Evolutionary conservation across 2,329 filamentous ascomycete species (phyloP), one percentile per base, ranked within the genome.

Genomic region (Didymella pinodella): DNA sequence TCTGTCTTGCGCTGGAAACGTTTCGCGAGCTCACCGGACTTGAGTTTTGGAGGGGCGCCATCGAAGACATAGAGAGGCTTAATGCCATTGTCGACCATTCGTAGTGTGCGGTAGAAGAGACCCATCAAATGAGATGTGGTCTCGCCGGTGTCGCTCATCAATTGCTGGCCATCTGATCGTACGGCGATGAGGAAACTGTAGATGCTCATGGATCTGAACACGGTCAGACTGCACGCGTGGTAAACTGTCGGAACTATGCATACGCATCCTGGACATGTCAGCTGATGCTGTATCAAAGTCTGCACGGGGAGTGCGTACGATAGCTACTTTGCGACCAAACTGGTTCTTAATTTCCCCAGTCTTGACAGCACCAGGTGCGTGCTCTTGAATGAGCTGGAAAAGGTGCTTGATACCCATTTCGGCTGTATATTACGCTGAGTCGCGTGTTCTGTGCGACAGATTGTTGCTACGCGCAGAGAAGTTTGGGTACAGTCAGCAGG

Each of bases 121-220:
- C 95, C 95, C 93, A 99, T 98, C 16, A 99, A 83, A 77, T 99
- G 95, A 18, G 95, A 99, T 0, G 95, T 99, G 2, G 95, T 99
- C 78, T 98, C 93, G 72, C 95, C 95, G 51, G 89, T 90, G 73
- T 99, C 95, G 78, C 90, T 96, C 85, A 89, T 98, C 70, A 99
- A 89, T 79, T 97, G 93, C 78, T 99, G 92, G 69, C 95, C 95
- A 70, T 97, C 93, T 71, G 93, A 97, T 69, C 95, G 93, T 54
- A 99, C 95, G 48, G 95, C 95, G 76, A 99, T 95, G 61, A 99
- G 87, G 83, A 99, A 99, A 79, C 92, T 96, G 85, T 99, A 99
- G 73, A 99, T 93, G 80, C 92, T 96, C 95, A 99, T 99, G 47
- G 95, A 99, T 45, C 89, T 91, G 70, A 59, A 49, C 26, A 31